These are phyloP conservation scores for Sugiyamaella neomexicana DNA, from an alignment of 1,139 yeast genomes.

Conservation along the genomic window DNA sequence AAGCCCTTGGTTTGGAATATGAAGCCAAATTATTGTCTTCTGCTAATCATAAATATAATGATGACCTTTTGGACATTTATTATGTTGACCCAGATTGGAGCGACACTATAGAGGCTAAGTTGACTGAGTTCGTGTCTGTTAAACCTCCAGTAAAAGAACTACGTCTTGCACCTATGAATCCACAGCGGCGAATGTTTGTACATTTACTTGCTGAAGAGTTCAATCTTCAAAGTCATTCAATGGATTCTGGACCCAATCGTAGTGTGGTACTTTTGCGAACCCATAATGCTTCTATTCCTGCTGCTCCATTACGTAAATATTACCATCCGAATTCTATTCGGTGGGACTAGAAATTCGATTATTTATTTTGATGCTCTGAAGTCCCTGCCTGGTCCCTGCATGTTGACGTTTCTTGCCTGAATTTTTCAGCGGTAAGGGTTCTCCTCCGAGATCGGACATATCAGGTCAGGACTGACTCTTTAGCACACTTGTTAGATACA, in stretches of 20 bases:
- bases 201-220: slow-evolving; percentile 65
- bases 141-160: slow-evolving; percentile 42
- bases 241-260: slow-evolving; percentile 78
- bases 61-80: slow-evolving; percentile 34
- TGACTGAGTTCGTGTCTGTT: slow-evolving; percentile 51
- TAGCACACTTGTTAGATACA: no score
- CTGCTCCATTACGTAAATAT: slow-evolving; percentile 25
- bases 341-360: slow-evolving; percentile 8
- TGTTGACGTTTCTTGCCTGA: not conserved
- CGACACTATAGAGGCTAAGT: slow-evolving; percentile 53
- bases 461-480: slow-evolving; percentile 4
- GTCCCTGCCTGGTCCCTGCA: not conserved
- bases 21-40: slow-evolving; percentile 30
- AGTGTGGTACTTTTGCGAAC: slow-evolving; percentile 55
- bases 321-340: slow-evolving; percentile 12
- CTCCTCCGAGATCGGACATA: slow-evolving; percentile 3
- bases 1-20: slow-evolving; percentile 53
- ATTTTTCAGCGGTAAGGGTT: slow-evolving; percentile 14
- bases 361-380: not conserved
- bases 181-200: slow-evolving; percentile 67
- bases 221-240: slow-evolving; percentile 65
- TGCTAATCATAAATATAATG: slow-evolving; percentile 29
- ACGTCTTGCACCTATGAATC: slow-evolving; percentile 72
- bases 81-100: slow-evolving; percentile 37
- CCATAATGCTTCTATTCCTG: slow-evolving; percentile 23